These are phyloP conservation scores for Trichoderma lentiforme DNA, from an alignment of 2,329 filamentous ascomycete genomes.

Conservation along the genomic window DNA sequence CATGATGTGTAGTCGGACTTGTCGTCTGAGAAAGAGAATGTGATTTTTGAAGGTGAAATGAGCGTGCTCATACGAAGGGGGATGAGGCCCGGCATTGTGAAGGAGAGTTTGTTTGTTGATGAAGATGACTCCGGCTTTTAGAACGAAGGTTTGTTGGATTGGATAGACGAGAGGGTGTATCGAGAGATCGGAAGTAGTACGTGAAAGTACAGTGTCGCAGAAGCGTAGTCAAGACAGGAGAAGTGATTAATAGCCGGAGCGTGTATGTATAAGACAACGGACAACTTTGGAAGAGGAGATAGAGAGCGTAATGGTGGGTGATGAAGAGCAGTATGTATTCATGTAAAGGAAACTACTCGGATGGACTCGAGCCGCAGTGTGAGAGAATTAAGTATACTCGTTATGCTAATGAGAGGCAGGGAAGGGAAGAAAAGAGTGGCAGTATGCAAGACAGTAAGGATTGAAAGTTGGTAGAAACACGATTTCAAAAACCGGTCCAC, in stretches of 20 bases:
- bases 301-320: background rate
- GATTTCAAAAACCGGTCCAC: background rate
- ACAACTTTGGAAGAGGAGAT: background rate
- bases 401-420: slow-evolving; percentile 3
- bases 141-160: background rate
- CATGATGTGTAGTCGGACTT: background rate
- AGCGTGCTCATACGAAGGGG: slow-evolving; percentile 30
- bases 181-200: background rate
- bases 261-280: background rate
- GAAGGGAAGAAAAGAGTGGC: slow-evolving; percentile 7
- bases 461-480: background rate
- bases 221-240: background rate
- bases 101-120: background rate
- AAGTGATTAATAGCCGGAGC: background rate
- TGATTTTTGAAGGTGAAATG: background rate
- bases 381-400: background rate
- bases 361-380: background rate
- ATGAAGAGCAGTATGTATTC: background rate
- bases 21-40: slow-evolving; percentile 1
- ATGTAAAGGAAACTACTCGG: background rate
- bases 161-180: background rate
- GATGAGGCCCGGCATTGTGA: slow-evolving; percentile 32
- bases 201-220: background rate
- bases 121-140: background rate
- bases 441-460: slow-evolving; percentile 11